Percentiles rank a stretch among this genome's conserved stretches.
phyloP scores from a whole-genome alignment of 2,329 filamentous ascomycete species.

The Xylaria sp. region DNA sequence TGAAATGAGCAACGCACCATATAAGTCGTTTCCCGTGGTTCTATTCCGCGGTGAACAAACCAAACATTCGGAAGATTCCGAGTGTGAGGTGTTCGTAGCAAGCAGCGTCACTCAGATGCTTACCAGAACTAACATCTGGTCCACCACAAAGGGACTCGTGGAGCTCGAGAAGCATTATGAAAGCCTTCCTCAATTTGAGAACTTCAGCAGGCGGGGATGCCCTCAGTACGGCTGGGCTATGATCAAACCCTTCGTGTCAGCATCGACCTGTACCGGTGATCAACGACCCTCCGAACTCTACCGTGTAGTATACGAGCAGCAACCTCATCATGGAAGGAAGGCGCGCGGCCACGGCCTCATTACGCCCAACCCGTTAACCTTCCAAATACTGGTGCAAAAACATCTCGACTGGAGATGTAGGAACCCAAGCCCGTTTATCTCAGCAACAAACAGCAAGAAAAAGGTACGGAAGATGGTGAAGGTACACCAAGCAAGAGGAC shows the following conservation, averaged over 20 bases:
- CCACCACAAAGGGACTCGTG: background rate
- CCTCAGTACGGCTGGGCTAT: background rate
- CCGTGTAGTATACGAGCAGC: constrained; percentile 8
- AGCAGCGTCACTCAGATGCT: background rate
- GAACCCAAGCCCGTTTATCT: constrained; percentile 16
- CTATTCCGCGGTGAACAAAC: no score
- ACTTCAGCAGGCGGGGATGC: background rate
- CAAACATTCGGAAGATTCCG: background rate
- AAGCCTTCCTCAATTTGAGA: background rate
- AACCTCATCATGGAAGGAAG: constrained; percentile 13
- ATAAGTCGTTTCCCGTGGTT: no score
- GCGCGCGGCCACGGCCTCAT: constrained; percentile 3
- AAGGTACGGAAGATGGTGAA: background rate
- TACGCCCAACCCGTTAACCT: background rate
- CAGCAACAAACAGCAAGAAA: background rate
- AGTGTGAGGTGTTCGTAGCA: background rate
- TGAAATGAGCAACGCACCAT: no score
- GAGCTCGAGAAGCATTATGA: background rate
- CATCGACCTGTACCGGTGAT: background rate
- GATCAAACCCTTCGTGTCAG: background rate
- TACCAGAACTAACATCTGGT: background rate
- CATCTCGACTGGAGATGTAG: constrained; percentile 10
- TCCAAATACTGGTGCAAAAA: background rate
- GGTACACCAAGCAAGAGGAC: background rate
- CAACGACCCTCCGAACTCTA: background rate